Base-by-base conservation (phyloP, 1,139 yeast genomes). In the Saccharomycopsis crataegensis region DNA sequence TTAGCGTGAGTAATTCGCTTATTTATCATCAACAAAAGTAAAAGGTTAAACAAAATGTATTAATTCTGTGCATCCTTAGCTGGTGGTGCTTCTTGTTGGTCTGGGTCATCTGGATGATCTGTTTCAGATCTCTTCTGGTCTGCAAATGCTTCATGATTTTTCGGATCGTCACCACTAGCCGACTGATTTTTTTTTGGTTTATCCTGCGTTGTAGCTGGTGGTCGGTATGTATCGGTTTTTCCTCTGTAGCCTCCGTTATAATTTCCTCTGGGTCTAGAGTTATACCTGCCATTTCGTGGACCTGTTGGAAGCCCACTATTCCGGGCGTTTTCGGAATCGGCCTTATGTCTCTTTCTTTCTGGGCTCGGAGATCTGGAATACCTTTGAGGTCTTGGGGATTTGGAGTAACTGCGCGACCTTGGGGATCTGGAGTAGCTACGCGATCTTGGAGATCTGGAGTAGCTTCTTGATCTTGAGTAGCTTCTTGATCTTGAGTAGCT, bases 401-500 rank as follows among this genome's bases (percentile, higher is more conserved):
- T n/a, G 5, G 40, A 36, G n/a, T 11, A 38, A 22, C 46, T 31
- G 17, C 33, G 51, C 9, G 51, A 16, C 14, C 46, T 14, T 28
- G 31, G 46, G 22, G 50, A 48, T 22, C 50, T n/a, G 5, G 48
- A 32, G 9, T 9, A 32, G 11, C n/a, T 11, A 5, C 40, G 40
- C n/a, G 40, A 36, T 5, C 62, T 60, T 52, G 65, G 40, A 2
- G 64, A 60, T 54, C 65, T 55, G 4, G 69, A 65, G n/a, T 59
- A 59, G 46, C 62, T 60, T 53, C 66, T 46, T 2, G 64, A 60
- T 54, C 66, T 54, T 6, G 69, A 65, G 14, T 59, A 59, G 47
- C 62, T 60, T 51, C 66, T 42, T 2, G 55, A 50, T 16, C 59
- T 45, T 12, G 59, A 51, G 31, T 43, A 44, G 14, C 42, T 46